Base-by-base conservation (phyloP, 2,329 filamentous ascomycete genomes). In the Alternaria sp. region DNA sequence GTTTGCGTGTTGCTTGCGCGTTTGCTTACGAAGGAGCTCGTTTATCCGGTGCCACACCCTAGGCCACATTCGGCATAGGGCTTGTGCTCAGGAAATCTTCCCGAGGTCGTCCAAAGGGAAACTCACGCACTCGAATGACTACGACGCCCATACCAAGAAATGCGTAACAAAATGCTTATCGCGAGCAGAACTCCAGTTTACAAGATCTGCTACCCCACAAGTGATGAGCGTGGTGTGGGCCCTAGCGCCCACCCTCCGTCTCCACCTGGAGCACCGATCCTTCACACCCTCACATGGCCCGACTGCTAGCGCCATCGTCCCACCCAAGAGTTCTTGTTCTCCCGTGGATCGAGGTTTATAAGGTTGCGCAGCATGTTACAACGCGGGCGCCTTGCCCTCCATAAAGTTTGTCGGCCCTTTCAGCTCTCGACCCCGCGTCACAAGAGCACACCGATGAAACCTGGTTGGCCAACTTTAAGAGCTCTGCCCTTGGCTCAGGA, bases 341-440 rank as follows among this genome's bases (percentile, higher is more conserved):
- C 28, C 49, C 19, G 30, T 23, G 49, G 19, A 36, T 52, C 49
- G 13, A 52, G 23, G 40, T 46, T 56, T 4, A 30, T 19, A 43
- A 54, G 47, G 50, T 58, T 44, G 55, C 51, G 52, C 62, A 55
- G 51, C 40, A 47, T 51, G 54, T 28, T 30, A 58, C 40, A 47
- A 54, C 47, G 28, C 43, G 23, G 43, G 54, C 26, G 12, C 40
- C 21, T 28, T 59, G 43, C 26, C 52, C 19, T 54, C 40, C 19
- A 44, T 21, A 45, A 59, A 49, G 28, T 44, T 30, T 59, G 62
- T 51, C 55, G 55, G 62, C 51, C 51, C 49, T 57, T 46, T 44
- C 47, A 62, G 59, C 54, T 59, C 23, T 44, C 52, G 47, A 59
- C 68, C 68, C 66, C 66, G 68, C 68, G 67, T 72, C 68, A 70